A percentile compares a stretch with the other conserved stretches of the same genome.
These are phyloP conservation scores for Globisporangium parvum DNA, from an alignment of 352 stramenopile genomes.

Conservation along the genomic window DNA sequence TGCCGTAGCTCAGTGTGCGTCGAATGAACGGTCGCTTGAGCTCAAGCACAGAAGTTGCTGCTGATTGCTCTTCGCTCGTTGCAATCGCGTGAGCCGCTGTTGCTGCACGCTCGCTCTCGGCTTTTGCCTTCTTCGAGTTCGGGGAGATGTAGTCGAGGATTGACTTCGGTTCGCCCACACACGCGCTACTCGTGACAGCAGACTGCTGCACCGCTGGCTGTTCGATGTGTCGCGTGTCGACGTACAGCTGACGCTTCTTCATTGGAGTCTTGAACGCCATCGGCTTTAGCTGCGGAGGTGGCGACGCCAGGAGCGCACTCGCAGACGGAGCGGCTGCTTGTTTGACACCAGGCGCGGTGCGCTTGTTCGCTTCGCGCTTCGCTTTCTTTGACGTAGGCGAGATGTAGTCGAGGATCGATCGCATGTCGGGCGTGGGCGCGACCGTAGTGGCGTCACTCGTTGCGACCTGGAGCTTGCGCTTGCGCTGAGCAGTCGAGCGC, in stretches of 20 bases:
- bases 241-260: conserved; percentile 8
- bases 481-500: conserved; percentile 1
- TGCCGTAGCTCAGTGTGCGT: conserved; percentile 11
- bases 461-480: conserved; percentile 2
- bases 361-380: neutral
- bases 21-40: conserved; percentile 8
- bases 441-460: conserved; percentile 2
- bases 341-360: neutral
- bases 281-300: neutral
- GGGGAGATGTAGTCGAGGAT: conserved; percentile 18
- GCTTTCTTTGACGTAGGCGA: conserved; percentile 4
- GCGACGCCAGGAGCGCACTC: neutral
- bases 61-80: neutral
- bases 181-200: too few relatives aligned
- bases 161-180: neutral
- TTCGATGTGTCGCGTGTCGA: neutral
- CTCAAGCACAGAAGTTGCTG: neutral
- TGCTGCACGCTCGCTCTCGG: conserved; percentile 1
- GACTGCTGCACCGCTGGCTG: neutral
- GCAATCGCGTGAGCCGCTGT: neutral
- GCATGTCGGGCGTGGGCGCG: too few relatives aligned
- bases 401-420: conserved; percentile 1
- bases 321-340: too few relatives aligned
- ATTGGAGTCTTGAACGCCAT: conserved; percentile 10
- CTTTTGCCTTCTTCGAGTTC: conserved; percentile 10